Percentiles rank a stretch among this genome's conserved stretches.
Conservation (phyloP, 192 early-diverging fungal genomes). For the Podila horticola region DNA sequence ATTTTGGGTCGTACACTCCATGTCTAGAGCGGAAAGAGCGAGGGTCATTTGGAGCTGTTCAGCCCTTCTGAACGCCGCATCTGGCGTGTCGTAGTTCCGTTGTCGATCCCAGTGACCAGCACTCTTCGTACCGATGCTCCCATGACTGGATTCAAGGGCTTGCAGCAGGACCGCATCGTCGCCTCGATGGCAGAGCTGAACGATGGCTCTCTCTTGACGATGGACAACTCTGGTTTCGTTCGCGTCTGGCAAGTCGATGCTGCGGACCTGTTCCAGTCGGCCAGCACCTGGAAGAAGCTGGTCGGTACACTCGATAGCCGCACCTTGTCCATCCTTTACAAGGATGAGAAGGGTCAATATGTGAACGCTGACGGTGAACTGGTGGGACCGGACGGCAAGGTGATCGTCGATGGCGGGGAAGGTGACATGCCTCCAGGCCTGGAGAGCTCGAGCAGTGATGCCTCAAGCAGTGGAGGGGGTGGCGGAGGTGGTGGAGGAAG, state of each 20-base stretch:
- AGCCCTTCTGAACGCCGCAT: slow-evolving; percentile 58
- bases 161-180: slow-evolving; percentile 55
- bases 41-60: slow-evolving; percentile 64
- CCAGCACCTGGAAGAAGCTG: slow-evolving; percentile 68
- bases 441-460: slow-evolving; percentile 25
- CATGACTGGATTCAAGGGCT: slow-evolving; percentile 51
- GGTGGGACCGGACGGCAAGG: slow-evolving; percentile 18
- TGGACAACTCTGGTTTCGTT: slow-evolving; percentile 66
- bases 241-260: slow-evolving; percentile 70
- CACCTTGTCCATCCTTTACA: slow-evolving; percentile 63
- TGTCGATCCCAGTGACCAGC: slow-evolving; percentile 55
- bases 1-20: not conserved
- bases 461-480: slow-evolving; percentile 23
- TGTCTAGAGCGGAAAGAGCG: slow-evolving; percentile 61
- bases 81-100: slow-evolving; percentile 63
- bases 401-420: slow-evolving; percentile 6
- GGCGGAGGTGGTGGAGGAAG: slow-evolving; percentile 44
- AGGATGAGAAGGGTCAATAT: slow-evolving; percentile 54
- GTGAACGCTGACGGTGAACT: slow-evolving; percentile 31
- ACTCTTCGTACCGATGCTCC: slow-evolving; percentile 47
- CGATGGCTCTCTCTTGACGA: slow-evolving; percentile 63
- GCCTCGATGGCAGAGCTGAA: slow-evolving; percentile 65
- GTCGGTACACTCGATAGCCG: slow-evolving; percentile 67
- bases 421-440: slow-evolving; percentile 34
- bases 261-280: slow-evolving; percentile 60